Base-by-base conservation (phyloP, 78 protist genomes). In the Parvularia atlantis region DNA sequence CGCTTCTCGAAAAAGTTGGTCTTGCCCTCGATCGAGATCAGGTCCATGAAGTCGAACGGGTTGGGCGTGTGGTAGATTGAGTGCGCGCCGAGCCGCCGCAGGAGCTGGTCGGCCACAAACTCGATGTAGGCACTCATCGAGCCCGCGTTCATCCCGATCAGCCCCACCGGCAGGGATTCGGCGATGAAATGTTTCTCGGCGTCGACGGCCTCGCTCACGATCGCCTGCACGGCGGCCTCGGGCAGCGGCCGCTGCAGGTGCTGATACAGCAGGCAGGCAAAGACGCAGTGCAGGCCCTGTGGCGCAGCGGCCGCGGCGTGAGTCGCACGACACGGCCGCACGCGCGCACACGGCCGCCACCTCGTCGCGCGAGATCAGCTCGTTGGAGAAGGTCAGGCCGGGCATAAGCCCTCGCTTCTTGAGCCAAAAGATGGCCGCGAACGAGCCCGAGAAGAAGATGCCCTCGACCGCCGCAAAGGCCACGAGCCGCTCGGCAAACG, bases 11-110 rank as follows among this genome's bases (percentile, higher is more conserved):
- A 96, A 72, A 96, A 96, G 88, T 96, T 96, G 66, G 97, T 87
- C 89, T 96, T 91, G 64, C 97, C 91, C 67, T 89, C 89, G 65
- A 96, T 78, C 20, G 95, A 88, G 63, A 96, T 96, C 82, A 89
- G 60, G 48, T 93, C 98, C 98, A 96, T 96, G 88, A 89, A 96
- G 71, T 89, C 96, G 75, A 96, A 96, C 19, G 99, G 99, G 76
- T 93, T 93, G 48, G 54, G 24, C 39, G 79, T 48, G 64, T 92
- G 83, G 84, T 73, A 91, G 24, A 85, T 37, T 80, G 88, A 90
- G 48, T 28, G 67, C 71, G 43, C 61, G 53, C 93, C 95, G 16
- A 96, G 85, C 9, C 89, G 66, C 28, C 85, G 80, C 2, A 94
- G 76, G 17, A 96, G 89, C 13, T 98, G 84, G 75, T 96, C 97